Percentiles rank a stretch among this genome's conserved stretches.
Evolutionary conservation across 441 rosid species (phyloP).

Genomic region (Gossypium davidsonii): DNA sequence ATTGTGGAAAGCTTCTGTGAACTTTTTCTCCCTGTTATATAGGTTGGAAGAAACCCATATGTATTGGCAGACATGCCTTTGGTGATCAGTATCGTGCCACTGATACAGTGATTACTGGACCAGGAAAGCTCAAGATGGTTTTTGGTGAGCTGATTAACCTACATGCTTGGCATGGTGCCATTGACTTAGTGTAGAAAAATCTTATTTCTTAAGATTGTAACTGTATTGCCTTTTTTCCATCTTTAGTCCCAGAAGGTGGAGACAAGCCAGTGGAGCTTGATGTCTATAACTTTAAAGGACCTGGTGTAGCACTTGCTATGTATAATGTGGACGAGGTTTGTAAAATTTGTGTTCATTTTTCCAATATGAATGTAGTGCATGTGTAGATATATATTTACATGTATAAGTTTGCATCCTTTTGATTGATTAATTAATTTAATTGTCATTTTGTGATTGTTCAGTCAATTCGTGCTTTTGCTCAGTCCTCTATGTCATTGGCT

Average conservation of each 20-base stretch:
- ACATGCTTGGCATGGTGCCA: conserved; percentile 11
- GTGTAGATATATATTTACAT: not conserved
- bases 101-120: conserved; percentile 58
- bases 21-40: conserved; percentile 29
- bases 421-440: conserved; percentile 10
- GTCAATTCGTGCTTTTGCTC: conserved; percentile 88
- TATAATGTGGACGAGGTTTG: conserved; percentile 89
- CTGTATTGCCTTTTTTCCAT: not conserved
- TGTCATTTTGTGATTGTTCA: conserved; percentile 22
- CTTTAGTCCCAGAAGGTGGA: conserved; percentile 68
- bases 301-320: conserved; percentile 96
- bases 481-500: conserved; percentile 84
- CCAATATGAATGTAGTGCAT: not conserved
- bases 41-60: conserved; percentile 96
- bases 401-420: not conserved
- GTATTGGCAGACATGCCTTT: conserved; percentile 97
- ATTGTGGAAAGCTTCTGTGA: conserved; percentile 8
- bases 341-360: conserved; percentile 9
- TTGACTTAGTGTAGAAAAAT: not conserved
- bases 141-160: conserved; percentile 54
- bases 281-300: conserved; percentile 75
- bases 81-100: conserved; percentile 97
- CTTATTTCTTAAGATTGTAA: not conserved
- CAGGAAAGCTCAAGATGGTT: conserved; percentile 90
- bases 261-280: conserved; percentile 52